A percentile compares a stretch with the other conserved stretches of the same genome.
Conservation (phyloP, 2,329 filamentous ascomycete species). For the Talaromyces sp. region DNA sequence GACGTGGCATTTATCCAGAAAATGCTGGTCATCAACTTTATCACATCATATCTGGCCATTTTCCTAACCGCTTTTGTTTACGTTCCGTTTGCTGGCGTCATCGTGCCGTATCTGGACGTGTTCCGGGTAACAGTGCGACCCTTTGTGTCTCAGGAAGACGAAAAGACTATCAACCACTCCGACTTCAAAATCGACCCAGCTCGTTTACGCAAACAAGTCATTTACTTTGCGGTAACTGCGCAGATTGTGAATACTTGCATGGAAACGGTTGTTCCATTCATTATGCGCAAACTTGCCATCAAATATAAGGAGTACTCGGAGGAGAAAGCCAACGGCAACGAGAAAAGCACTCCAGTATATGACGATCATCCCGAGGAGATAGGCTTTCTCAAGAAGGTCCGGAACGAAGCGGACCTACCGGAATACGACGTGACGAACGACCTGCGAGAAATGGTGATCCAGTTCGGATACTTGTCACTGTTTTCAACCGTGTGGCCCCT, state of each 20-base stretch:
- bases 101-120: slow-evolving; percentile 84
- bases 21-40: slow-evolving; percentile 96
- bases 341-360: slow-evolving; percentile 19
- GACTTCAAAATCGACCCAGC: slow-evolving; percentile 79
- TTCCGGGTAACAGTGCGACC: slow-evolving; percentile 73
- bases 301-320: slow-evolving; percentile 53
- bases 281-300: slow-evolving; percentile 72
- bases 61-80: slow-evolving; percentile 93
- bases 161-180: slow-evolving; percentile 47
- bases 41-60: slow-evolving; percentile 87
- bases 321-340: slow-evolving; percentile 20
- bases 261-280: slow-evolving; percentile 78
- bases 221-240: slow-evolving; percentile 94
- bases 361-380: slow-evolving; percentile 73
- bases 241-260: slow-evolving; percentile 85
- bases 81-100: slow-evolving; percentile 79
- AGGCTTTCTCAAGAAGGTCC: slow-evolving; percentile 74
- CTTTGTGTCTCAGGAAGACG: slow-evolving; percentile 69
- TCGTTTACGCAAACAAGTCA: slow-evolving; percentile 82
- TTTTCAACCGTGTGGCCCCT: slow-evolving; percentile 95
- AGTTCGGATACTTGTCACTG: slow-evolving; percentile 82
- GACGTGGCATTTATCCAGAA: slow-evolving; percentile 83
- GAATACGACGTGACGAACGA: slow-evolving; percentile 90
- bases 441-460: slow-evolving; percentile 89
- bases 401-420: slow-evolving; percentile 75